phyloP scores from a whole-genome alignment of 306 rosid genomes.

The Cucumis melo region DNA sequence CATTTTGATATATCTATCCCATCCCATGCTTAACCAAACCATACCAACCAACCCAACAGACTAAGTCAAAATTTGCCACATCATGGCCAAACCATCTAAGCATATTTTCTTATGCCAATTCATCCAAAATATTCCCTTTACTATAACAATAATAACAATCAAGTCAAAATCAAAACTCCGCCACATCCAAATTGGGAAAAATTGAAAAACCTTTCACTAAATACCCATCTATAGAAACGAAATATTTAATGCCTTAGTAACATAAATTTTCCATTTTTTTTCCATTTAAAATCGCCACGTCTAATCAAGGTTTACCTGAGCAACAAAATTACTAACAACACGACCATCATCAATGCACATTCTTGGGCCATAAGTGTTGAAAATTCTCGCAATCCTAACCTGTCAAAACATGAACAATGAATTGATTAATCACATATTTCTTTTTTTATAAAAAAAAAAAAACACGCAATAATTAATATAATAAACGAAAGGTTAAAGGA shows the following conservation, averaged over 20 bases:
- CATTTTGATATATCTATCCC: neutral
- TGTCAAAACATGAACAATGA: constrained; percentile 3
- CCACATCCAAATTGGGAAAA: neutral
- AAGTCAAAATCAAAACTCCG: neutral
- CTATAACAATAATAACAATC: too few relatives aligned
- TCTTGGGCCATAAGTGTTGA: constrained; percentile 94
- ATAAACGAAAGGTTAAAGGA: too few relatives aligned
- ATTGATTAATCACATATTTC: neutral
- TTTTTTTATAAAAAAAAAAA: neutral
- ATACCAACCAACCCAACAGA: neutral
- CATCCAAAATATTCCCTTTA: neutral
- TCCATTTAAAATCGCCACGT: neutral
- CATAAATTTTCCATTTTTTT: too few relatives aligned
- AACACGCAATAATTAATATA: neutral
- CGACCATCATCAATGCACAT: constrained; percentile 99
- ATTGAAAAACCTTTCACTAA: neutral
- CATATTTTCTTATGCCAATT: neutral
- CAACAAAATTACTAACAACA: constrained; percentile 95
- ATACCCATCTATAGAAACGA: too few relatives aligned
- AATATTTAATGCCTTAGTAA: too few relatives aligned
- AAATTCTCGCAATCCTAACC: constrained; percentile 98
- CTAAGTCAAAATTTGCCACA: neutral
- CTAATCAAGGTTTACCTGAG: constrained; percentile 38
- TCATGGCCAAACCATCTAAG: too few relatives aligned
- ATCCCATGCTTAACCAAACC: neutral